phyloP scores from a whole-genome alignment of 208 protist species.

The Trypanosoma scelopori region DNA sequence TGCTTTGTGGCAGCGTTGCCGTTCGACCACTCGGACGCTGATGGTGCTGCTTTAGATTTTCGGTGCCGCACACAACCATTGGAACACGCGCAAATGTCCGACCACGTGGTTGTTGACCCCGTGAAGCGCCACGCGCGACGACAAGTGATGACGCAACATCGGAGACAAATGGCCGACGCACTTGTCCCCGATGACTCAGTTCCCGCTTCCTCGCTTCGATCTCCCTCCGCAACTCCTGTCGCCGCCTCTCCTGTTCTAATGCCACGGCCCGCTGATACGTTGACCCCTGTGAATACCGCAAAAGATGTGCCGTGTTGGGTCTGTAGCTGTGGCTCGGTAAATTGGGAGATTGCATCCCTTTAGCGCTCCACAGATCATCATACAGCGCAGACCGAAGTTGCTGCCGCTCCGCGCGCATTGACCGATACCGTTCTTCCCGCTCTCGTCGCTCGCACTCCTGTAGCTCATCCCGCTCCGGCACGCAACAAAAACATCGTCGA shows the following conservation, averaged over 20 bases:
- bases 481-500: conserved; percentile 48
- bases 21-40: background rate
- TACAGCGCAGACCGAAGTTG: conserved; percentile 24
- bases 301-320: conserved; percentile 63
- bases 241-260: conserved; percentile 53
- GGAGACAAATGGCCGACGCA: conserved; percentile 3
- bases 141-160: background rate
- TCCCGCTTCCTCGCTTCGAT: conserved; percentile 53
- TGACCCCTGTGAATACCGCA: conserved; percentile 53
- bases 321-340: conserved; percentile 13
- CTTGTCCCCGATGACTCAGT: conserved; percentile 21
- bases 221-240: conserved; percentile 63
- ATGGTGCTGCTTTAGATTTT: conserved; percentile 8
- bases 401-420: conserved; percentile 37
- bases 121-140: background rate
- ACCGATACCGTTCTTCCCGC: conserved; percentile 50
- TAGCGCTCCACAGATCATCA: conserved; percentile 13
- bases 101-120: background rate
- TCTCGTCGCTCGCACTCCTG: conserved; percentile 52
- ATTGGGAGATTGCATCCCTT: background rate
- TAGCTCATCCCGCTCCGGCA: conserved; percentile 67
- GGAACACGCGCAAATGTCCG: background rate
- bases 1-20: background rate
- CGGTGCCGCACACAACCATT: conserved; percentile 4
- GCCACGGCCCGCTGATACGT: conserved; percentile 48